phyloP scores from a whole-genome alignment of 805 yeast genomes.

The Kazachstania kunashirensis region DNA sequence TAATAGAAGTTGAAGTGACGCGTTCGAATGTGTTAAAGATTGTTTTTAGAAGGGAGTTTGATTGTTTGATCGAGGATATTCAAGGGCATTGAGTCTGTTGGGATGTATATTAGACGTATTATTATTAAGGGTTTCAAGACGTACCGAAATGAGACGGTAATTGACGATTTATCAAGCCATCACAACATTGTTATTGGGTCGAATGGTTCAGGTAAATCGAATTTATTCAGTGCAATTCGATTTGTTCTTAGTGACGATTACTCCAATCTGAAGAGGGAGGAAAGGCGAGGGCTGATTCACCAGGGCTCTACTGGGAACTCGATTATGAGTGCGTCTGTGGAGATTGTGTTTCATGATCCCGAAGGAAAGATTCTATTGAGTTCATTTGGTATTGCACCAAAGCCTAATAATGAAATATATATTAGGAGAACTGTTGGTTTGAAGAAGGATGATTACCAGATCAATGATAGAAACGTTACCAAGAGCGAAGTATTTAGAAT shows the following conservation, averaged over 20 bases:
- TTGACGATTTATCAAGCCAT: constrained; percentile 68
- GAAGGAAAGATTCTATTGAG: constrained; percentile 67
- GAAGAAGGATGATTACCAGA: constrained; percentile 82
- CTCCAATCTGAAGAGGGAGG: constrained; percentile 74
- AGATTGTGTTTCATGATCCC: constrained; percentile 72
- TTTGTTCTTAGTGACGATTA: constrained; percentile 88
- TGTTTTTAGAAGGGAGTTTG: no score
- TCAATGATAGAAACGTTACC: constrained; percentile 72
- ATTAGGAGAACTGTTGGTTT: constrained; percentile 87
- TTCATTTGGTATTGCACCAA: constrained; percentile 24
- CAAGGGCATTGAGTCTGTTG: background rate
- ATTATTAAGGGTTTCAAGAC: constrained; percentile 90
- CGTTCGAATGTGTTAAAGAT: no score
- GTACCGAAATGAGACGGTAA: constrained; percentile 70
- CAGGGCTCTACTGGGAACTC: constrained; percentile 78
- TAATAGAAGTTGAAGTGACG: no score
- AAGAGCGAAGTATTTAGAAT: constrained; percentile 72
- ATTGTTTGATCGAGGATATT: no score
- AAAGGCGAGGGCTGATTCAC: constrained; percentile 76
- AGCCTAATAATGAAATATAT: constrained; percentile 46
- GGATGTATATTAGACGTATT: constrained; percentile 42
- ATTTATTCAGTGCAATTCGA: constrained; percentile 88
- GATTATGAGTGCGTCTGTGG: constrained; percentile 88
- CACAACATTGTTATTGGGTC: constrained; percentile 85
- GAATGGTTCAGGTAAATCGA: constrained; percentile 95